These are phyloP conservation scores for Carex parvula DNA, from an alignment of 176 grass and related monocot genomes.

Conservation along the genomic window DNA sequence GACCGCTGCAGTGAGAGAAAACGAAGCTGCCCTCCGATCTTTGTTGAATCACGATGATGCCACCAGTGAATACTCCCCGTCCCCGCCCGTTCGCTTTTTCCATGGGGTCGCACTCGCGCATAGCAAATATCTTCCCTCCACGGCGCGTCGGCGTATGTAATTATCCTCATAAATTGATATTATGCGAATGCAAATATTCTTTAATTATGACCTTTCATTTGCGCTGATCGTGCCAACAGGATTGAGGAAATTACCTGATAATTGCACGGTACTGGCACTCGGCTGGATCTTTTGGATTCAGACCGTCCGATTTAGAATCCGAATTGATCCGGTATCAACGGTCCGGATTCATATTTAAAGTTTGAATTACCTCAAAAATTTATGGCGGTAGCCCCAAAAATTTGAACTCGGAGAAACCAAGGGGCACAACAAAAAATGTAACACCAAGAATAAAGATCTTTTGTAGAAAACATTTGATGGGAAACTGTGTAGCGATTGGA, in stretches of 20 bases:
- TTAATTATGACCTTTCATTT: too few relatives aligned
- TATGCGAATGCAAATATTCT: too few relatives aligned
- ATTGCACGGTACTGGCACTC: background rate
- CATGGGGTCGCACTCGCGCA: background rate
- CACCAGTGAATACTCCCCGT: background rate
- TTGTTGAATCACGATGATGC: constrained; percentile 8
- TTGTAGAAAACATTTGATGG: background rate
- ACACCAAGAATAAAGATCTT: background rate
- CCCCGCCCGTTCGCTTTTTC: background rate
- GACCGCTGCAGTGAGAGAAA: background rate
- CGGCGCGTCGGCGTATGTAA: background rate
- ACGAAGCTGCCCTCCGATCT: background rate
- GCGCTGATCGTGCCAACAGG: background rate
- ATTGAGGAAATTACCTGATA: background rate
- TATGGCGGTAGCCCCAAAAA: background rate
- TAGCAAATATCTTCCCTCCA: background rate
- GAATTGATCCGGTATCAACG: too few relatives aligned
- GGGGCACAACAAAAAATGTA: background rate
- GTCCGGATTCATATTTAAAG: too few relatives aligned
- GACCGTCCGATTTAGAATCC: too few relatives aligned
- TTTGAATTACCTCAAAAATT: too few relatives aligned
- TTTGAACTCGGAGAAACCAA: background rate
- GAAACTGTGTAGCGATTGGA: background rate
- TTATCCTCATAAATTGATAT: background rate
- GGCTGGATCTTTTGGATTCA: too few relatives aligned